Evolutionary conservation across 345 rosid species (phyloP), one percentile per base, ranked within the genome.

Genomic region (Ricinus communis): DNA sequence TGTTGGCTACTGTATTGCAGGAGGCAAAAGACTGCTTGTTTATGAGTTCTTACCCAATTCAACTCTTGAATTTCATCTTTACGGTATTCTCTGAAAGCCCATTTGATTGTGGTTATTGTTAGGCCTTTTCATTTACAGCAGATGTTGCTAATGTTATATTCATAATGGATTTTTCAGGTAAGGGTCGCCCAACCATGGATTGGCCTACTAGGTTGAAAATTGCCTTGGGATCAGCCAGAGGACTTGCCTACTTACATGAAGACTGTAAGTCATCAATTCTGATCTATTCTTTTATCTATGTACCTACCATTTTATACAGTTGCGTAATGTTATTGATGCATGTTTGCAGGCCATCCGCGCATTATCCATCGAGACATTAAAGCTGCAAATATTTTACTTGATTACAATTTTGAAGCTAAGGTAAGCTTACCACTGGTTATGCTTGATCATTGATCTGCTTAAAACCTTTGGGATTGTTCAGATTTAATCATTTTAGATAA

Each of bases 341-440:
- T 65, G 40, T 0, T 47, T 27, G 25, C 80, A 94, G 98, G 98
- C 49, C 97, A 94, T 62, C 98, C 96, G 33, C 84, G 85, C 46
- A 91, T 91, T 71, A 91, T 94, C 72, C 98, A 94, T 55, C 81
- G 99, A 77, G 99, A 95, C 81, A 95, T 95, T 62, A 92, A 95
- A 81, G 76, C 87, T 43, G 76, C 97, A 72, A 95, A 95, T 74
- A 95, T 95, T 76, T 88, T 95, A 46, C 80, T 95, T 68, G 99
- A 95, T 72, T 66, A 13, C 76, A 85, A 74, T 77, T 87, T 81
- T 50, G 97, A 95, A 78, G 86, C 97, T 27, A 78, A 84, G 96
- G 99, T 95, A 83, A 15, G 6, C 33, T 3, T 46, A 22, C 19
- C 3, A 24, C n/a, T 8, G 10, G 10, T 11, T 45, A 38, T 21